These are phyloP conservation scores for Chaetomium strumarium DNA, from an alignment of 2,329 filamentous ascomycete genomes.

Conservation along the genomic window DNA sequence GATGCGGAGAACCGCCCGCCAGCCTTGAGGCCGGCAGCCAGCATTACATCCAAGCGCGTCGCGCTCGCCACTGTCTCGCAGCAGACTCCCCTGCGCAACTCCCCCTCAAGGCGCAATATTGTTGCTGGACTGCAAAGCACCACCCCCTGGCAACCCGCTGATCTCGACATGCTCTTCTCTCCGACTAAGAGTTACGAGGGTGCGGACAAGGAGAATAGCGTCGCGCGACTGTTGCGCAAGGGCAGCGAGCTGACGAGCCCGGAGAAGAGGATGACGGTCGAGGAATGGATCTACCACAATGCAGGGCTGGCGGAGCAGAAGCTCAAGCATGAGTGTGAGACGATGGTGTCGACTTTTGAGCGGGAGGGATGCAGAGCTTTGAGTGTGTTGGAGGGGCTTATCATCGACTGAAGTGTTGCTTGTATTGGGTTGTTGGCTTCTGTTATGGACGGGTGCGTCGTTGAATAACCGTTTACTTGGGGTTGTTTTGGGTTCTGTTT, in stretches of 20 bases:
- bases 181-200: constrained; percentile 20
- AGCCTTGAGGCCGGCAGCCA: constrained; percentile 45
- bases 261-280: constrained; percentile 86
- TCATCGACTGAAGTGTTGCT: constrained; percentile 36
- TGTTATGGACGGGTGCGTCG: too few relatives aligned
- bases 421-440: not conserved
- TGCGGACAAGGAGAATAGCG: constrained; percentile 47
- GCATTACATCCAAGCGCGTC: constrained; percentile 36
- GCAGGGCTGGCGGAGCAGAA: constrained; percentile 74
- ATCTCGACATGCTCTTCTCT: constrained; percentile 67
- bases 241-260: constrained; percentile 61
- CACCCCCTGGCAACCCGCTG: constrained; percentile 64
- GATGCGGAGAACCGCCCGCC: constrained; percentile 77
- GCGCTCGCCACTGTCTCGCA: constrained; percentile 41
- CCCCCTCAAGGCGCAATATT: constrained; percentile 57
- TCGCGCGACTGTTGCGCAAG: constrained; percentile 44
- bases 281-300: constrained; percentile 84
- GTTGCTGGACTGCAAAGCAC: constrained; percentile 52
- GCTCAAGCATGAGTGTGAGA: constrained; percentile 74
- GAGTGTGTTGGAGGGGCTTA: constrained; percentile 66
- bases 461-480: not conserved
- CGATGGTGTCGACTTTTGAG: constrained; percentile 77
- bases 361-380: constrained; percentile 74
- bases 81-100: constrained; percentile 44
- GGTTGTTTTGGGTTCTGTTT: not conserved